Evolutionary conservation across 2,329 filamentous ascomycete genomes (phyloP).

Genomic region (Colletotrichum noveboracense): DNA sequence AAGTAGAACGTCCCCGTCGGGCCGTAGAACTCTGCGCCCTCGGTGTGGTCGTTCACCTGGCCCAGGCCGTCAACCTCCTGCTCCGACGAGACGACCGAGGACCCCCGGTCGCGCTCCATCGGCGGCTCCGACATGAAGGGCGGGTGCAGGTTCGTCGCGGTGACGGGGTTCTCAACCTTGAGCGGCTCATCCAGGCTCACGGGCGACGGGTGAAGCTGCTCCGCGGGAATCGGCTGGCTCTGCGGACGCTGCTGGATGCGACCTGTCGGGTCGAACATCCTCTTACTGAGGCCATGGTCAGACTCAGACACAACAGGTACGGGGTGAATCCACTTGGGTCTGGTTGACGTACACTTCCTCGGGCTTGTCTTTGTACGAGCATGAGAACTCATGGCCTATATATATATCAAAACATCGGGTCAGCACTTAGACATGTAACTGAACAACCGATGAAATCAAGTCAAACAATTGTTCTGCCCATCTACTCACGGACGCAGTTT

Average conservation of each 20-base stretch:
- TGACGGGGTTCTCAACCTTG: neutral
- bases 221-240: neutral
- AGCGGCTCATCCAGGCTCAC: conserved; percentile 14
- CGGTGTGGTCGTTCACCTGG: conserved; percentile 19
- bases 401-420: neutral
- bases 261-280: neutral
- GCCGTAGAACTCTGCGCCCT: conserved; percentile 21
- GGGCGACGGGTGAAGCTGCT: conserved; percentile 5
- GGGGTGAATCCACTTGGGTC: neutral
- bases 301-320: neutral
- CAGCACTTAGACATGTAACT: neutral
- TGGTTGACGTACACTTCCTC: neutral
- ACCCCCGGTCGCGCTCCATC: neutral
- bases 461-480: neutral
- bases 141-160: neutral
- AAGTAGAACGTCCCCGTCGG: conserved; percentile 22
- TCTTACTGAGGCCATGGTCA: neutral
- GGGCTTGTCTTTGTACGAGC: conserved; percentile 2
- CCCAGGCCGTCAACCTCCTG: conserved; percentile 20
- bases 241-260: conserved; percentile 2
- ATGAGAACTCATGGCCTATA: conserved; percentile 16
- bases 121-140: neutral
- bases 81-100: conserved; percentile 1
- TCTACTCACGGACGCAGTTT: conserved; percentile 17
- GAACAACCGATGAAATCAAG: neutral